Base-by-base conservation (phyloP, 1,284 basidiomycete species). In the Serendipita sp. region DNA sequence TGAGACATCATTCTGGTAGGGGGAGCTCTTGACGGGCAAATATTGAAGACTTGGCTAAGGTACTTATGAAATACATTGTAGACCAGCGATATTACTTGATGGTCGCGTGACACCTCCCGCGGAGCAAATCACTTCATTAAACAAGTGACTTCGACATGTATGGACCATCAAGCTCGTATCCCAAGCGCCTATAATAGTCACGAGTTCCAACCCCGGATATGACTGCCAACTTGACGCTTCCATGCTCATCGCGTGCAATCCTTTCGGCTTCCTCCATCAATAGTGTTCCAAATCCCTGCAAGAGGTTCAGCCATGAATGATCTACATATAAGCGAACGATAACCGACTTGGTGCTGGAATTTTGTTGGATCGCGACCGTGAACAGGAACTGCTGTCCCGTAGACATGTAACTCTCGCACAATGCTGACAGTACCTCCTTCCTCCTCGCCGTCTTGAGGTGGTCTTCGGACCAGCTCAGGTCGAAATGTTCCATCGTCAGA, bases 251-350 rank as follows among this genome's bases (percentile, higher is more conserved):
- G 66, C 87, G 79, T n/a, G 96, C 93, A 75, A 99, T 99, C 66
- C 93, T 81, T 74, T 99, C 96, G 1, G 96, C 96, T 76, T 99
- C 95, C 73, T 99, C 96, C 96, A 99, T 99, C 65, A 99, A 76
- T 65, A 99, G 73, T 30, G 93, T 98, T 22, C 96, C 96, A 71
- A 99, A 98, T 6, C 96, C 96, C 81, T 91, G 74, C 58, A 70
- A 71, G 64, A 71, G 70, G 30, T n/a, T 29, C 32, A 64, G 60
- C 62, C 62, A 60, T 50, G 61, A 60, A 61, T 41, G 41, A 12
- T 38, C 35, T 38, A 5, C 12, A 6, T 12, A 38, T 38, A 62
- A 49, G 63, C 34, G 64, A 65, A 47, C 60, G 55, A 29, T 44
- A 66, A 62, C 74, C 62, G 53, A 85, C 84, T 77, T 94, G 91